phyloP scores from a whole-genome alignment of 139 green algal species.

The Micromonas pusilla region DNA sequence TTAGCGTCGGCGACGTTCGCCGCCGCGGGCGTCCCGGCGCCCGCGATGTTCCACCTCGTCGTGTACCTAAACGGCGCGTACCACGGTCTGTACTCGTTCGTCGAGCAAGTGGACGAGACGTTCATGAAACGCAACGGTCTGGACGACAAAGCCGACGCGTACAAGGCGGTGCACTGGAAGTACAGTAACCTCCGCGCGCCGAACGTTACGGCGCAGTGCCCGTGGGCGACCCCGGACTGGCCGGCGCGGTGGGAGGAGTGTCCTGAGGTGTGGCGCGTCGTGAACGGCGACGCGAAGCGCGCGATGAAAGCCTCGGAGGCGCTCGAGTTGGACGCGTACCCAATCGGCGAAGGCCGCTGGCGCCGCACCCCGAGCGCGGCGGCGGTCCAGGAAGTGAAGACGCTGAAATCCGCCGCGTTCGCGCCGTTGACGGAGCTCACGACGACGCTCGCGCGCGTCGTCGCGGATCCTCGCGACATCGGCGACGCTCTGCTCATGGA shows the following conservation, averaged over 20 bases:
- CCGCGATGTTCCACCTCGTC: conserved; percentile 53
- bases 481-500: conserved; percentile 55
- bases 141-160: conserved; percentile 40
- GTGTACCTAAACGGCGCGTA: conserved; percentile 68
- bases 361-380: neutral
- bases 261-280: conserved; percentile 15
- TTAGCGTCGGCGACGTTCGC: conserved; percentile 44
- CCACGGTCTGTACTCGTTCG: conserved; percentile 60
- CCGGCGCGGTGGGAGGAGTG: conserved; percentile 10
- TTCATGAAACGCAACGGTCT: conserved; percentile 46
- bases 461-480: neutral
- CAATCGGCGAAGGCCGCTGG: neutral
- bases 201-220: neutral
- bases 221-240: conserved; percentile 21
- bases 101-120: conserved; percentile 52
- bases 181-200: conserved; percentile 22
- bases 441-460: neutral
- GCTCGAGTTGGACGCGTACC: too few relatives aligned
- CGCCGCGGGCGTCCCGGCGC: conserved; percentile 40
- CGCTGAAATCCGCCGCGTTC: neutral
- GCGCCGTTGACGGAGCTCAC: neutral
- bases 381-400: too few relatives aligned
- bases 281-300: too few relatives aligned
- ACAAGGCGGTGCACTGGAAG: conserved; percentile 48
- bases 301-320: neutral